Percentiles rank a stretch among this genome's conserved stretches.
Evolutionary conservation across 768 basidiomycete species (phyloP).

Genomic region (Obba rivulosa): DNA sequence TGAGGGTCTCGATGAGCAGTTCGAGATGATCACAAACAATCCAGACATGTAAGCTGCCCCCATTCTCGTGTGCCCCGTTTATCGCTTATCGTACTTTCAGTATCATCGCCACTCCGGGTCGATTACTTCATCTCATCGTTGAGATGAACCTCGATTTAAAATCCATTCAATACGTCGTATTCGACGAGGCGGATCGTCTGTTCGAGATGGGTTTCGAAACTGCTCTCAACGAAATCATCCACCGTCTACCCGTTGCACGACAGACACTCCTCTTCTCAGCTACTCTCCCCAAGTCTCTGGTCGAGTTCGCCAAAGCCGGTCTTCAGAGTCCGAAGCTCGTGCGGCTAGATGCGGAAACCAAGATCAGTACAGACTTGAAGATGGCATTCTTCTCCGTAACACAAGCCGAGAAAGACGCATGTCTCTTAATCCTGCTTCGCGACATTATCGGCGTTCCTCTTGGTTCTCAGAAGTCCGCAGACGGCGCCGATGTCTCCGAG

Average conservation of each 20-base stretch:
- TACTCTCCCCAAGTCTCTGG: conserved; percentile 90
- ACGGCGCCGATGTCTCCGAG: conserved; percentile 23
- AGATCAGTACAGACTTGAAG: conserved; percentile 88
- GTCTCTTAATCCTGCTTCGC: conserved; percentile 73
- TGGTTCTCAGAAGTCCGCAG: conserved; percentile 27
- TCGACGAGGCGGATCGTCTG: conserved; percentile 96
- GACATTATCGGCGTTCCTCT: conserved; percentile 85
- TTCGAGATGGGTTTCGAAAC: conserved; percentile 98
- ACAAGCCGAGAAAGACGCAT: conserved; percentile 91
- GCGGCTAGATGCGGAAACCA: conserved; percentile 93
- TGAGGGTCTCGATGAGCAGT: conserved; percentile 93
- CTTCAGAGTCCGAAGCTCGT: conserved; percentile 90
- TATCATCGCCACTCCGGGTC: conserved; percentile 96
- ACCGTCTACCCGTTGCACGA: conserved; percentile 78
- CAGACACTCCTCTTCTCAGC: conserved; percentile 97
- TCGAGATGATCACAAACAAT: conserved; percentile 89
- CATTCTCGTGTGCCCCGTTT: not conserved
- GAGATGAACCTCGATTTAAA: conserved; percentile 95
- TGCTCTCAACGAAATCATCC: conserved; percentile 86
- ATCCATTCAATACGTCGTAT: conserved; percentile 84
- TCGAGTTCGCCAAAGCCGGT: conserved; percentile 98
- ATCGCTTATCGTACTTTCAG: conserved; percentile 34
- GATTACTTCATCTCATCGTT: conserved; percentile 90
- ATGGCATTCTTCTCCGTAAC: conserved; percentile 95
- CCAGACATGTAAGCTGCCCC: conserved; percentile 82